Evolutionary conservation across 2,329 filamentous ascomycete species (phyloP), one percentile per base, ranked within the genome.

Genomic region (Sporothrix humicola): DNA sequence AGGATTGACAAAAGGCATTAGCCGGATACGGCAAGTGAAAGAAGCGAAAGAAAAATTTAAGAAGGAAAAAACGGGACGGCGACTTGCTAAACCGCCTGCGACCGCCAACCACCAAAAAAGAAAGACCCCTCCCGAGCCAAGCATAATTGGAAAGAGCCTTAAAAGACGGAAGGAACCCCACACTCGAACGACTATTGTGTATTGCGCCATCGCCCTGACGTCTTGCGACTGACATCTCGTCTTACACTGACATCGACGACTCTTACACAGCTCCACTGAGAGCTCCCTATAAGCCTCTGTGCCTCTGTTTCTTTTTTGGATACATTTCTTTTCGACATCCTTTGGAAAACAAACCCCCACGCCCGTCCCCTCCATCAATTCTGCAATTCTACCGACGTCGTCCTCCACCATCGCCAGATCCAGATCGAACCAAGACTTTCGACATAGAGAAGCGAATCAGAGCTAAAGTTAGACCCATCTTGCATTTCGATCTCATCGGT

Each of bases 1-100:
- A 54, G 26, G 31, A 37, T 37, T 37, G 31, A 7, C 31, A 37
- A 37, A 37, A 54, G 7, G 48, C 26, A 52, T 48, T 70, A 70
- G 56, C 72, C 58, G 56, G 23, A 73, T 63, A 48, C 72, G 66
- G 66, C 26, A 69, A 69, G 66, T 69, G 56, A 46, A 59, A n/a
- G 26, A 26, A 52, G n/a, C 12, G n/a, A 63, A 31, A 58, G 44
- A 58, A 50, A 66, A 72, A 54, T 12, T 46, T 46, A 23, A 37
- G 42, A 69, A 52, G 46, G 65, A 54, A 54, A 54, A 20, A 56
- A 44, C 48, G 66, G 46, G 26, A 54, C 46, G 46, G 46, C 48
- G 48, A 56, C 56, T 26, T 3, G 15, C n/a, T 20, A 48, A 50
- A 50, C 20, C 42, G 23, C 23, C 48, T 37, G 31, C 31, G 31